phyloP scores from a whole-genome alignment of 768 basidiomycete species.

The Phylloporus rhodoxanthus region DNA sequence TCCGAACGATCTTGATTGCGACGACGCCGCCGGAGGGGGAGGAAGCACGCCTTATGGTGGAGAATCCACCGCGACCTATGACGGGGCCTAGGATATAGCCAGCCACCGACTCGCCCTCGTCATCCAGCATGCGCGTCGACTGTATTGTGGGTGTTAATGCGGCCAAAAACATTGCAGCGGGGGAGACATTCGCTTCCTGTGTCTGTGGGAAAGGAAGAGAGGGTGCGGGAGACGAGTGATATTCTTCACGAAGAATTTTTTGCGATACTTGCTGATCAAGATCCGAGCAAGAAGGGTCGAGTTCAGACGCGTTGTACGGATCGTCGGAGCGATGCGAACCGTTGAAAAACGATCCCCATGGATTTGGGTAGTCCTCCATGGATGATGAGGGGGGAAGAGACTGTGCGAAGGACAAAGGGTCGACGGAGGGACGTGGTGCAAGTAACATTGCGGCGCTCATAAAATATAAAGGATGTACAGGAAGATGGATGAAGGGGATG shows the following conservation, averaged over 20 bases:
- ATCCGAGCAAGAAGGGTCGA: constrained; percentile 17
- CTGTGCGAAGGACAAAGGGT: constrained; percentile 7
- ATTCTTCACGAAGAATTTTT: constrained; percentile 8
- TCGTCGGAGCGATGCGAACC: constrained; percentile 1
- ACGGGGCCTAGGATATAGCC: constrained; percentile 72
- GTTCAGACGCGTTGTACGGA: background rate
- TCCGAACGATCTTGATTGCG: constrained; percentile 80
- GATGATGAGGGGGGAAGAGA: constrained; percentile 4
- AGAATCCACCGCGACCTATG: constrained; percentile 78
- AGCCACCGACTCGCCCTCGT: constrained; percentile 59
- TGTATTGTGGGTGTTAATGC: constrained; percentile 45
- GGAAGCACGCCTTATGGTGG: constrained; percentile 67
- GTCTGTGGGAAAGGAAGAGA: constrained; percentile 7
- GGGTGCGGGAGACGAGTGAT: background rate
- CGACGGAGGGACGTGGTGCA: background rate
- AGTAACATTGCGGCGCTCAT: constrained; percentile 7
- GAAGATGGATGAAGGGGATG: background rate
- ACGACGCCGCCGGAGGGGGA: constrained; percentile 59
- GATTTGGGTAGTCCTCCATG: constrained; percentile 3
- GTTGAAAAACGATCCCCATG: constrained; percentile 10
- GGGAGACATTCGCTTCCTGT: constrained; percentile 38
- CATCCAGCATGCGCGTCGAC: constrained; percentile 44
- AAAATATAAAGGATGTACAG: background rate
- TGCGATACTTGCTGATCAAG: constrained; percentile 25
- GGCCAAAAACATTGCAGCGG: constrained; percentile 71